Conservation (phyloP, 345 rosid species). For the Lepidium africanum region DNA sequence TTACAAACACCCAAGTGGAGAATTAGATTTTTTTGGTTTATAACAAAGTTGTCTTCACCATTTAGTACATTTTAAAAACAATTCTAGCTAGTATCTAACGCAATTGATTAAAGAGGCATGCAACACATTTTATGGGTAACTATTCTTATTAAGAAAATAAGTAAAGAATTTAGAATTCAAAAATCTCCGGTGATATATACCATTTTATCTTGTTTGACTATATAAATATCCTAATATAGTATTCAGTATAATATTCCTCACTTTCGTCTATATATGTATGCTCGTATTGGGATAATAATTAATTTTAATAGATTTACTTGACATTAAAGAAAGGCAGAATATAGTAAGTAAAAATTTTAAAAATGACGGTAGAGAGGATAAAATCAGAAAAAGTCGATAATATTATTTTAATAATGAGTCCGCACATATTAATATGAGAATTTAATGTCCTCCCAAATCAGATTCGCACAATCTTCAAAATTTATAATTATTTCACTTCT, state of each 20-base stretch:
- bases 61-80: too few species aligned
- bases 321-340: neutral
- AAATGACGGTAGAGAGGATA: constrained; percentile 15
- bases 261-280: neutral
- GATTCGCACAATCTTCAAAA: constrained; percentile 28
- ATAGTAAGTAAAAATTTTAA: neutral
- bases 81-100: too few species aligned
- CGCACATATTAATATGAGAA: constrained; percentile 22
- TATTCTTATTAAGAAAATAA: too few species aligned
- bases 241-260: neutral
- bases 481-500: constrained; percentile 12
- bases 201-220: neutral
- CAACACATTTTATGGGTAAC: too few species aligned
- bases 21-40: neutral
- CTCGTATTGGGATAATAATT: neutral
- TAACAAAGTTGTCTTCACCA: neutral
- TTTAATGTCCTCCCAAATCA: constrained; percentile 22
- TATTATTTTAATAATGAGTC: constrained; percentile 2
- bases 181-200: too few species aligned
- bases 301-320: neutral
- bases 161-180: too few species aligned
- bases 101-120: too few species aligned
- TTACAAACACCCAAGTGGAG: neutral
- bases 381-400: neutral
- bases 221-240: neutral